A percentile compares a stretch with the other conserved stretches of the same genome.
These are phyloP conservation scores for Pythium periplocum DNA, from an alignment of 352 stramenopile species.

Conservation along the genomic window DNA sequence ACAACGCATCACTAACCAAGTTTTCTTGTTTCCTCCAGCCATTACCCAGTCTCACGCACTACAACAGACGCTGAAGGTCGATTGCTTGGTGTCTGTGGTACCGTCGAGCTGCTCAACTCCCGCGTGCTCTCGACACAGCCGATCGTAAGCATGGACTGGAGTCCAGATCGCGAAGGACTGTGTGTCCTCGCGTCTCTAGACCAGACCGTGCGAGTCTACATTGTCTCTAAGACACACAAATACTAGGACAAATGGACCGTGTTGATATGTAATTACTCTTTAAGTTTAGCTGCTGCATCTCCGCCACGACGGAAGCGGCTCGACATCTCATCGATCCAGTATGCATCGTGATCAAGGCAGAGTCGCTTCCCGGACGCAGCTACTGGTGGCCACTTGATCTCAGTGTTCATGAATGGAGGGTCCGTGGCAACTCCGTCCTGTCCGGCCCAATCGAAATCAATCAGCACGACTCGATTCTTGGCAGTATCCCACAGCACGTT, in stretches of 20 bases:
- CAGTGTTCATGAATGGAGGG: slow-evolving; percentile 24
- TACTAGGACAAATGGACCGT: slow-evolving; percentile 45
- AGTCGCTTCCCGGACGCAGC: no score
- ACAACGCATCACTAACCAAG: slow-evolving; percentile 5
- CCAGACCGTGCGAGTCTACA: slow-evolving; percentile 93
- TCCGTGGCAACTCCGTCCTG: slow-evolving; percentile 16
- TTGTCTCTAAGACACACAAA: slow-evolving; percentile 95
- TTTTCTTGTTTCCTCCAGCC: slow-evolving; percentile 27
- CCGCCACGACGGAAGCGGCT: no score
- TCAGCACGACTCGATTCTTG: slow-evolving; percentile 25
- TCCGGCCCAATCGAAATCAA: slow-evolving; percentile 30
- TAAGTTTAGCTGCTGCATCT: no score
- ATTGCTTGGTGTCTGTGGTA: slow-evolving; percentile 86
- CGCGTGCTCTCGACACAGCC: slow-evolving; percentile 94
- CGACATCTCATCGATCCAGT: no score
- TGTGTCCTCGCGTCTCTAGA: slow-evolving; percentile 91
- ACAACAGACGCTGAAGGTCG: slow-evolving; percentile 82
- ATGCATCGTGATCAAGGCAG: no score
- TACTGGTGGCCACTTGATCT: not conserved
- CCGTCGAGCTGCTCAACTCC: slow-evolving; percentile 94
- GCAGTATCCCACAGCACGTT: slow-evolving; percentile 21
- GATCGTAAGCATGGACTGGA: slow-evolving; percentile 97
- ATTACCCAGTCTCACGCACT: slow-evolving; percentile 77
- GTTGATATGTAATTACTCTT: no score
- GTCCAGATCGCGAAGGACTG: slow-evolving; percentile 91